These are phyloP conservation scores for Amaranthus palmeri DNA, from an alignment of 148 eudicot species.

Conservation along the genomic window DNA sequence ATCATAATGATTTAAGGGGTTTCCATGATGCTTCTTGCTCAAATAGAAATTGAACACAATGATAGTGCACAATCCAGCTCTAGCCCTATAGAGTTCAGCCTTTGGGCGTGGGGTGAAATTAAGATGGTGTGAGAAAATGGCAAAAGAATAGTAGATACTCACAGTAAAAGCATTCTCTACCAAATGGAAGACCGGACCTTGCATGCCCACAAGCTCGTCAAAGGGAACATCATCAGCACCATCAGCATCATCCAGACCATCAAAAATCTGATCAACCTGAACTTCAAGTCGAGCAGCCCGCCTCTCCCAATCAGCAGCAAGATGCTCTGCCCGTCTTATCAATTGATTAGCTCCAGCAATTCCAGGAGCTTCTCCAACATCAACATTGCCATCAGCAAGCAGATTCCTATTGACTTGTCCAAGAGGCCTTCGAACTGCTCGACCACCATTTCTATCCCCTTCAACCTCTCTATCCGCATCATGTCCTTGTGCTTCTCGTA, in stretches of 20 bases:
- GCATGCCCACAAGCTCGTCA: conserved; percentile 99
- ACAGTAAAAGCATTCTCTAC: conserved; percentile 97
- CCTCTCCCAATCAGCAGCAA: conserved; percentile 97
- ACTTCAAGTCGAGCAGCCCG: conserved; percentile 99
- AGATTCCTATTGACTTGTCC: conserved; percentile 65
- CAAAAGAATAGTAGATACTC: conserved; percentile 22
- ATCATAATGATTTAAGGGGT: too few relatives aligned
- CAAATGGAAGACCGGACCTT: conserved; percentile 96
- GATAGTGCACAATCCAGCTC: too few relatives aligned
- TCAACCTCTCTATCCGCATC: conserved; percentile 93
- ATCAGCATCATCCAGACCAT: conserved; percentile 95
- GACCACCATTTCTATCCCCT: conserved; percentile 85
- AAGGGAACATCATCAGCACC: conserved; percentile 99
- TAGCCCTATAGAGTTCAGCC: too few relatives aligned
- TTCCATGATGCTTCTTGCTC: too few relatives aligned
- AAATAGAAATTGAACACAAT: too few relatives aligned
- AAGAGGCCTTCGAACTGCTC: conserved; percentile 72
- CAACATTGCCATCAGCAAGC: conserved; percentile 70
- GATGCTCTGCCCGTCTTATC: conserved; percentile 89
- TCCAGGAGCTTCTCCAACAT: conserved; percentile 64
- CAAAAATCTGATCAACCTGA: conserved; percentile 98
- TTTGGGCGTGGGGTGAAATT: background rate
- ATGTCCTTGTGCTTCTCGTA: conserved; percentile 86
- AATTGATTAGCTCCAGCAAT: conserved; percentile 76
- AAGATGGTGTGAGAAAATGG: background rate